phyloP scores from a whole-genome alignment of 768 basidiomycete species.

The Mycena belliarum region DNA sequence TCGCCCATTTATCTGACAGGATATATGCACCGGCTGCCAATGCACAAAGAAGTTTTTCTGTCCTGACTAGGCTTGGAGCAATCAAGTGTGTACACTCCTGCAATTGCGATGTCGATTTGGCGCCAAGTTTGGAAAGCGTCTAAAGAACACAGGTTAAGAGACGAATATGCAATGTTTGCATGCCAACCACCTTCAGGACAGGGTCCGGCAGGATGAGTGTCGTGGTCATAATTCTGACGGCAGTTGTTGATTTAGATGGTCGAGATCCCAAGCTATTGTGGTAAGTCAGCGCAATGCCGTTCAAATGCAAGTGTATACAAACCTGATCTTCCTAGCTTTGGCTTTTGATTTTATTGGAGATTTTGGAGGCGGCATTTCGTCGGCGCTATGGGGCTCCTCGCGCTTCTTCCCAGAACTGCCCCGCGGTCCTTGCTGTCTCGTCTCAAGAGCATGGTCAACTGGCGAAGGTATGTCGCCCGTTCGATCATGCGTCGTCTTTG shows the following conservation, averaged over 20 bases:
- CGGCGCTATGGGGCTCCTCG: slow-evolving; percentile 19
- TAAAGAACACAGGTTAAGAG: slow-evolving; percentile 27
- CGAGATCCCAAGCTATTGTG: neutral
- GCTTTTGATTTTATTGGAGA: slow-evolving; percentile 20
- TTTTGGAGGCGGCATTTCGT: slow-evolving; percentile 23
- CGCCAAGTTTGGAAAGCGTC: slow-evolving; percentile 67
- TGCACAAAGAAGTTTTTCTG: slow-evolving; percentile 86
- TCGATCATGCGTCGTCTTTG: slow-evolving; percentile 8
- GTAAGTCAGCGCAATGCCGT: neutral
- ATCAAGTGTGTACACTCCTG: slow-evolving; percentile 81
- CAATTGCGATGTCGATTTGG: slow-evolving; percentile 58
- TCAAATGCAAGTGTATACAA: neutral
- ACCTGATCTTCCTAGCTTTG: slow-evolving; percentile 6
- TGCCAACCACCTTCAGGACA: slow-evolving; percentile 53
- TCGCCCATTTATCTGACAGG: slow-evolving; percentile 70
- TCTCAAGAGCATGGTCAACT: neutral
- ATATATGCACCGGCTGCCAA: slow-evolving; percentile 63
- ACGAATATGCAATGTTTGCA: neutral
- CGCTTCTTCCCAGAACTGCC: slow-evolving; percentile 16
- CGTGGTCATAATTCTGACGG: slow-evolving; percentile 66
- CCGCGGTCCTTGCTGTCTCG: slow-evolving; percentile 2
- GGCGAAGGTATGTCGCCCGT: slow-evolving; percentile 10
- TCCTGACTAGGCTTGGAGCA: slow-evolving; percentile 67
- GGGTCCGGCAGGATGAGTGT: slow-evolving; percentile 59
- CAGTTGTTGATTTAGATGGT: slow-evolving; percentile 18